Evolutionary conservation across 306 rosid species (phyloP), one percentile per base, ranked within the genome.

Genomic region (Comarum palustre): DNA sequence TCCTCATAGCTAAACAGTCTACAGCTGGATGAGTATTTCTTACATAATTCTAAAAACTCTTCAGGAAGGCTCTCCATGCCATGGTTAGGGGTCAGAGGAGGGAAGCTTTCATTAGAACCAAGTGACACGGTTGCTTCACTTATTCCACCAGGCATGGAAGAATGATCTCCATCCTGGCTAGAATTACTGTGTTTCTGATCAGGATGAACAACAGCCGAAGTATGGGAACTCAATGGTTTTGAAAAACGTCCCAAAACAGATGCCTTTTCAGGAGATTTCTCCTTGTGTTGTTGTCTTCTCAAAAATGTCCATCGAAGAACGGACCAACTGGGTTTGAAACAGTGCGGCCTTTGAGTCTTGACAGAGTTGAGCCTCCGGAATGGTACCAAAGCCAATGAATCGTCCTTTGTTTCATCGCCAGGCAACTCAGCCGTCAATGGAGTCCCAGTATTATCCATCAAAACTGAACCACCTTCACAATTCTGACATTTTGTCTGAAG

Each of bases 151-250:
- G 88, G 74, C 69, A 81, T 34, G 20, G 87, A 75, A 79, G 50
- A 57, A 74, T 20, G 22, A 31, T 77, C 79, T 32, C 80, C 84
- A 75, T 82, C 77, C 63, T 76, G 73, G 54, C 75, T 71, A 74
- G 60, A 63, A 83, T 27, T 66, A 73, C 25, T 60, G 57, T 81
- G 87, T 74, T 86, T 89, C 64, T 80, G 92, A 84, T 89, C 98
- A 22, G 98, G 97, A 82, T 88, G 83, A n/a, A n/a, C n/a, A 19
- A 91, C 96, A 59, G 96, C 88, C 0, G 94, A 91, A 47, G 86
- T 81, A 78, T 82, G 86, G 75, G 82, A 78, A 66, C 59, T 78
- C 4, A 89, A 72, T 52, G 80, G 84, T 61, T 79, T 78, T 58
- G 74, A 65, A 13, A 72, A 77, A 74, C 84, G 65, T 27, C 82